Conservation (phyloP, 768 basidiomycete genomes). For the Panellus pusillus region DNA sequence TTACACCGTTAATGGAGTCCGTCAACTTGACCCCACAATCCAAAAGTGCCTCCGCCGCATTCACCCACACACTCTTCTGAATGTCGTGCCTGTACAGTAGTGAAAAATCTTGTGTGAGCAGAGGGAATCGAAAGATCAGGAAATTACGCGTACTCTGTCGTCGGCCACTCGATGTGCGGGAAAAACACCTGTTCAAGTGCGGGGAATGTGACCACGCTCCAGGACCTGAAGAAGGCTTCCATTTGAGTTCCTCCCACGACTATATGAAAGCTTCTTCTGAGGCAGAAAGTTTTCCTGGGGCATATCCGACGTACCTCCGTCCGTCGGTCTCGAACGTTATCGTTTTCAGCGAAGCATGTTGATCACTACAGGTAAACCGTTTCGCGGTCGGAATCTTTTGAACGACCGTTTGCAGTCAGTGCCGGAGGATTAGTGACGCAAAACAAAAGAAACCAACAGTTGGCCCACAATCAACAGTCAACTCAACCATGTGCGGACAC, state of each 20-base stretch:
- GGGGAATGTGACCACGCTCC: conserved; percentile 2
- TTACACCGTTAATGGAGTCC: too few relatives aligned
- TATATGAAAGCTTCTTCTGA: background rate
- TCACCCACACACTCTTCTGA: too few relatives aligned
- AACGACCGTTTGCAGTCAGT: background rate
- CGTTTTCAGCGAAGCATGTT: background rate
- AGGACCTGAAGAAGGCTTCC: conserved; percentile 3
- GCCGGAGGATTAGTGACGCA: too few relatives aligned
- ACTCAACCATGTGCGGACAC: conserved; percentile 6
- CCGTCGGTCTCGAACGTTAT: conserved; percentile 1
- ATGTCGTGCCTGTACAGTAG: background rate
- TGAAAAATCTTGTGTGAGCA: background rate
- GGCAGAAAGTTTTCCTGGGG: too few relatives aligned
- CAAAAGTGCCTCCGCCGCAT: too few relatives aligned
- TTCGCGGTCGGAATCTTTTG: background rate
- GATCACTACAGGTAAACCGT: background rate
- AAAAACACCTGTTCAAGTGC: background rate
- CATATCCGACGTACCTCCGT: background rate
- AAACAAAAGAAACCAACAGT: background rate
- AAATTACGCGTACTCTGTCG: background rate
- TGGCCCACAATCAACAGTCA: conserved; percentile 6
- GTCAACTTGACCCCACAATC: too few relatives aligned
- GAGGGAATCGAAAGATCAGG: background rate
- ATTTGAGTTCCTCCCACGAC: conserved; percentile 9
- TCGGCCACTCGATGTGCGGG: conserved; percentile 1